Base-by-base conservation (phyloP, 2,329 filamentous ascomycete genomes). In the Mariannaea elegans region DNA sequence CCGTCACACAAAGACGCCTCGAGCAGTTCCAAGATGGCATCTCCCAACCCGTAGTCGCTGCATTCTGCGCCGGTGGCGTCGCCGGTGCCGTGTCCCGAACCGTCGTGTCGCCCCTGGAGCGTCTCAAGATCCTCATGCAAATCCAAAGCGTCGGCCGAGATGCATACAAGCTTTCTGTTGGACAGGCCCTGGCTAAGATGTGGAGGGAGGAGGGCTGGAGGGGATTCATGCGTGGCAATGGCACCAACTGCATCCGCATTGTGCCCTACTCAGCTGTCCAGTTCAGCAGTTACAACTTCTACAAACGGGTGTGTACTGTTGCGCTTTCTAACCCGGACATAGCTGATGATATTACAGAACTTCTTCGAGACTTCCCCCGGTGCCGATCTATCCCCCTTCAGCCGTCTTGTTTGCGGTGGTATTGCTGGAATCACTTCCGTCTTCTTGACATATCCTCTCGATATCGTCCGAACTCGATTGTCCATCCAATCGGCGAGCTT, bases 401-500 rank as follows among this genome's bases (percentile, higher is more conserved):
- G 89, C 64, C 90, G 95, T 55, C 84, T 99, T 6, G 72, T 93
- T n/a, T 98, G 94, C 72, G 95, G 95, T 76, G 95, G 93, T 39
- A 80, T 93, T 54, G 95, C 95, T 19, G 95, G 95, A 61, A 92
- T 99, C 71, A 99, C 95, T 2, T 99, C 95, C 10, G 95, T 99
- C 59, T 91, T 92, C 59, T 89, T 91, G 72, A 99, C 95, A 49
- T 99, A 99, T 76, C 95, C 95, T 13, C 90, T 99, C 66, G 95
- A 99, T 74, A 99, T 99, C 72, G 94, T 98, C 61, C 92, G 95
- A 62, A 99, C 95, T 19, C 89, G 95, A 38, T 82, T 99, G 47
- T 98, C 94, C 7, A 97, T 99, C 84, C 95, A 99, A 76, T 94
- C 93, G 3, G 95, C 95, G n/a, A 97, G 94, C 5, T 98, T 99